Evolutionary conservation across 2,329 filamentous ascomycete genomes (phyloP), one percentile per base, ranked within the genome.

Genomic region (Penicillium sp.): DNA sequence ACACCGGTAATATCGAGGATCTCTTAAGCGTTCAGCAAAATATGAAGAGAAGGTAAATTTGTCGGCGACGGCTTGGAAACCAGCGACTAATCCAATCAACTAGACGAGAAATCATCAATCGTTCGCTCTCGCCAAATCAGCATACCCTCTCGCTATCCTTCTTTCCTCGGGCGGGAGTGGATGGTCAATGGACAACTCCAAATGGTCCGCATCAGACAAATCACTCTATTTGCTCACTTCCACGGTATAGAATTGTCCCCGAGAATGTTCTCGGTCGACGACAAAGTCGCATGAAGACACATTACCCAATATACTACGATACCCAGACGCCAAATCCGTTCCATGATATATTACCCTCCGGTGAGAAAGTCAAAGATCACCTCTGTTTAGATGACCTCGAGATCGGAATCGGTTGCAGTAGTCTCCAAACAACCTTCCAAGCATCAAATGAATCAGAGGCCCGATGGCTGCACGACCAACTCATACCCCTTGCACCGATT

Each of bases 391-490:
- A 61, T 29, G 42, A 54, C 13, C 41, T 53, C 10, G 53, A 49
- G 3, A 40, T 58, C 14, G 61, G 61, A 10, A 26, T 44, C 2
- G 56, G 58, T n/a, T 51, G 45, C 36, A 58, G 61, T 40, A 56
- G 60, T 35, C 53, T 63, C 7, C 61, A 64, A 48, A 50, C 51
- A 6, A 64, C 61, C 3, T 49, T 64, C 42, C 61, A 64, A 32
- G 45, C 58, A 34, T 18, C 48, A 11, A 60, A 57, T 26, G 57
- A 58, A 16, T 4, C 18, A 16, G 58, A 62, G 23, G 60, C 53
- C 6, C 59, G 61, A 16, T 58, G 54, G 58, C 42, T 64, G 8
- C 49, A 64, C 38, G 61, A 64, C 38, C 61, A 62, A 40, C 43
- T 62, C 2, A 54, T 61, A 11, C 50, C 56, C 3, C 30, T 64